These are phyloP conservation scores for Aciculosporium take DNA, from an alignment of 2,329 filamentous ascomycete genomes.

Conservation along the genomic window DNA sequence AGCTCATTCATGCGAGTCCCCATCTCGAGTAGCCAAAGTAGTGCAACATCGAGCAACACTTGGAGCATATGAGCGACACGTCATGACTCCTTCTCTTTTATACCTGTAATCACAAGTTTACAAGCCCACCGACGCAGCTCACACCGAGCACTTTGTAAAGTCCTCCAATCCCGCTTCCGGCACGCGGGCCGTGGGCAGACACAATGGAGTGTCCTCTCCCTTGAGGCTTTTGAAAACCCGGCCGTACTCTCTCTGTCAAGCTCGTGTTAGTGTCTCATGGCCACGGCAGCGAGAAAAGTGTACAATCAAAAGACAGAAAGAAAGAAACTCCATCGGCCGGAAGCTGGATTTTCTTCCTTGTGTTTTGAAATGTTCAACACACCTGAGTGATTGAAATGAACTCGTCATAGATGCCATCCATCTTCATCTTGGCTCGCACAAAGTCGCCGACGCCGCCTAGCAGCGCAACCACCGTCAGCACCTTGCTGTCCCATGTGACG, in stretches of 20 bases:
- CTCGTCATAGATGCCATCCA: constrained; percentile 23
- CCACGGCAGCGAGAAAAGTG: not conserved
- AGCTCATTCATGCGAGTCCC: too few species aligned
- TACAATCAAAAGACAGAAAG: too few species aligned
- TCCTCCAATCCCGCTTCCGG: constrained; percentile 14
- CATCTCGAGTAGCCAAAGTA: too few species aligned
- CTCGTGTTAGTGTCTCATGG: not conserved
- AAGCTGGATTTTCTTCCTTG: too few species aligned
- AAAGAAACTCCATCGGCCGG: too few species aligned
- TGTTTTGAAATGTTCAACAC: too few species aligned
- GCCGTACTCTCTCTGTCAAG: constrained; percentile 15
- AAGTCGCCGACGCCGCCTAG: constrained; percentile 24
- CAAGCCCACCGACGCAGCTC: not conserved
- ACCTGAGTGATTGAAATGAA: constrained; percentile 19
- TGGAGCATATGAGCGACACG: too few species aligned
- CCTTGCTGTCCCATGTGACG: constrained; percentile 29
- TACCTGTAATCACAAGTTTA: too few species aligned
- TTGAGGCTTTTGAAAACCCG: constrained; percentile 16
- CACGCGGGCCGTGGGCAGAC: constrained; percentile 13
- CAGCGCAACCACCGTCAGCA: constrained; percentile 25
- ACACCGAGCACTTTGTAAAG: constrained; percentile 10
- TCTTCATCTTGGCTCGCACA: constrained; percentile 23
- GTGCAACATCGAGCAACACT: too few species aligned
- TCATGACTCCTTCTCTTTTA: too few species aligned
- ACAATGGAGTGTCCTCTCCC: constrained; percentile 17